phyloP scores from a whole-genome alignment of 129 eudicot species.

The Chrysanthemum seticuspe region DNA sequence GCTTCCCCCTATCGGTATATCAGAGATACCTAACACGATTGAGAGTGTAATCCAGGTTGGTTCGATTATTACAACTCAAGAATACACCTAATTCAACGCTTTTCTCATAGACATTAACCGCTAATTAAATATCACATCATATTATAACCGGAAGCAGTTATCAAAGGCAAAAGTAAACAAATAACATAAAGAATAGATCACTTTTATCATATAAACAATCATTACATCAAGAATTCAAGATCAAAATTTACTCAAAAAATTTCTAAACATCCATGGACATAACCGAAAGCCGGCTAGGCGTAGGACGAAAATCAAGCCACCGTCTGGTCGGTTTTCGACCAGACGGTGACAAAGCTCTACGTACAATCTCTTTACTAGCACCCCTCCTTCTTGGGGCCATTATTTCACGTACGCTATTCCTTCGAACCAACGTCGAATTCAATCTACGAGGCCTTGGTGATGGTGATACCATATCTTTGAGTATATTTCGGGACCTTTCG shows the following conservation, averaged over 20 bases:
- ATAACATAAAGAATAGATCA: too few relatives aligned
- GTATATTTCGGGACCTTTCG: constrained; percentile 20
- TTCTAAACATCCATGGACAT: constrained; percentile 50
- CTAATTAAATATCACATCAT: too few relatives aligned
- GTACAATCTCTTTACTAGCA: constrained; percentile 54
- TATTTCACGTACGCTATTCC: constrained; percentile 20
- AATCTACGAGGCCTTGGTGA: constrained; percentile 28
- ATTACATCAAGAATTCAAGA: background rate
- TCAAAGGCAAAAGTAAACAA: too few relatives aligned
- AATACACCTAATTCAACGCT: too few relatives aligned
- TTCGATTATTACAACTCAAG: too few relatives aligned
- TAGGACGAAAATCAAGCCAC: constrained; percentile 66
- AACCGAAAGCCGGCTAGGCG: constrained; percentile 66
- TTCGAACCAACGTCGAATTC: constrained; percentile 30
- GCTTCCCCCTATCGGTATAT: too few relatives aligned
- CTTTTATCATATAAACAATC: too few relatives aligned
- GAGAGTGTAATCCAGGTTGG: too few relatives aligned
- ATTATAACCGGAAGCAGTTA: too few relatives aligned
- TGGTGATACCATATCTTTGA: constrained; percentile 14
- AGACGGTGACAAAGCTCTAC: constrained; percentile 69
- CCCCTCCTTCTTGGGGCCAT: constrained; percentile 36
- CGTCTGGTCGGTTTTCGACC: constrained; percentile 37
- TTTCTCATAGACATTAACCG: too few relatives aligned
- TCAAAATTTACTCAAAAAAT: background rate
- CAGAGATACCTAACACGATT: too few relatives aligned